Evolutionary conservation across 139 green algal genomes (phyloP).

Genomic region (Coccomyxa sp.): DNA sequence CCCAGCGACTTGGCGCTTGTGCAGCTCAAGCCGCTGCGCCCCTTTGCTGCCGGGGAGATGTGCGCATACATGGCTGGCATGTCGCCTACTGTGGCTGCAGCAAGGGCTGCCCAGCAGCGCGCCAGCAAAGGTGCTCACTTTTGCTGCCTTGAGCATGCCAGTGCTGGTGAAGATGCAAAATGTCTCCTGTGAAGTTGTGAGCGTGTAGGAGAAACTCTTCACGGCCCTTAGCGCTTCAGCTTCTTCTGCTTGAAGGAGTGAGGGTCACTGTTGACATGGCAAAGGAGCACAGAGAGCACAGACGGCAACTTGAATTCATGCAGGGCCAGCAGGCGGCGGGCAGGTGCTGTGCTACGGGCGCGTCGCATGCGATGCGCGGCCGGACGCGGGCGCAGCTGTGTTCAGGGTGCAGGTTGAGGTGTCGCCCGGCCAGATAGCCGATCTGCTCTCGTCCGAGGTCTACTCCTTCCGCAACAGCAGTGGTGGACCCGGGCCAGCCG

Average conservation of each 20-base stretch:
- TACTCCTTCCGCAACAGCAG: slow-evolving; percentile 36
- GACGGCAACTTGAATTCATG: too few species aligned
- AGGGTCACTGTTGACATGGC: too few species aligned
- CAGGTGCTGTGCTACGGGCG: slow-evolving; percentile 33
- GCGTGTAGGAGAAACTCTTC: too few species aligned
- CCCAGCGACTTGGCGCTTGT: slow-evolving; percentile 40
- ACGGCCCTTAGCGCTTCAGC: too few species aligned
- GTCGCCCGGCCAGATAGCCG: slow-evolving; percentile 28
- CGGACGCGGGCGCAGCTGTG: slow-evolving; percentile 24
- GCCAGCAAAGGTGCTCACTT: not conserved
- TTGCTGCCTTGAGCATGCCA: not conserved
- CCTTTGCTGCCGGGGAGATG: slow-evolving; percentile 39
- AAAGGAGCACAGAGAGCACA: too few species aligned
- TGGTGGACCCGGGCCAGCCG: not conserved
- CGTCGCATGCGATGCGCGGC: slow-evolving; percentile 36
- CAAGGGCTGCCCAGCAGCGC: not conserved
- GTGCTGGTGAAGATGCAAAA: too few species aligned
- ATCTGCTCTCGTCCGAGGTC: slow-evolving; percentile 44
- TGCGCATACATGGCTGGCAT: not conserved
- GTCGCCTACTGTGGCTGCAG: not conserved
- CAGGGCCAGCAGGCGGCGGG: too few species aligned
- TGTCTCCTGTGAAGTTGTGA: too few species aligned
- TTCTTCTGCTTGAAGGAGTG: too few species aligned
- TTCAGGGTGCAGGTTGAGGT: slow-evolving; percentile 42
- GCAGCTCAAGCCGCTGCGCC: slow-evolving; percentile 47